Base-by-base conservation (phyloP, 345 rosid genomes). In the Corchorus olitorius region DNA sequence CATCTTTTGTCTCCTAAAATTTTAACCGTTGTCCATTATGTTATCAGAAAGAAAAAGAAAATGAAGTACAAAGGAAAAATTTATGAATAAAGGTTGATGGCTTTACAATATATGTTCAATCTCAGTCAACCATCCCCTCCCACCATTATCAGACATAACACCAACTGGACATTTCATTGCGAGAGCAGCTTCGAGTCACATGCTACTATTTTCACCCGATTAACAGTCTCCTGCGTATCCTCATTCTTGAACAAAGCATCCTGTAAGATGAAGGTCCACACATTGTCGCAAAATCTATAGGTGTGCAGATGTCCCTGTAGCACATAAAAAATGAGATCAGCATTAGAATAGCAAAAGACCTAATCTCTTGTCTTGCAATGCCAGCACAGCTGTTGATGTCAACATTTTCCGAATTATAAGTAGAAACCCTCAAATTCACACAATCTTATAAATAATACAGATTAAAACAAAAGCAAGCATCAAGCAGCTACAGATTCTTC, bases 261-360 rank as follows among this genome's bases (percentile, higher is more conserved):
- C 79, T 90, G 97, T 77, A 97, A 83, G 82, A 97, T 94, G 88
- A 97, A 97, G 60, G 99, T 97, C 99, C 99, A 97, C 16, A 97
- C 97, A 43, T 92, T 92, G 95, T 97, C 99, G 77, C 99, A 94
- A 89, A 93, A 96, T 84, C 99, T 90, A 84, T 96, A 96, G 14
- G 97, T 96, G 87, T 96, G 99, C 76, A 97, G 86, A 85, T 97
- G 99, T 48, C 99, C 99, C 99, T 94, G 91, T 37, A 61, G 22
- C 17, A 77, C 49, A 20, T 43, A 53, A 19, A 52, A 64, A 27
- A 60, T 20, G 3, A 13, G 48, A 52, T 70, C 45, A n/a, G 8
- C 1, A 12, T 49, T 74, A 48, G 50, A 13, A 62, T 61, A 10
- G 15, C 5, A 62, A 49, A 48, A 13, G n/a, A 12, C 8, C 4